A percentile compares a stretch with the other conserved stretches of the same genome.
phyloP scores from a whole-genome alignment of 2,329 filamentous ascomycete species.

The Monosporascus cannonballus region DNA sequence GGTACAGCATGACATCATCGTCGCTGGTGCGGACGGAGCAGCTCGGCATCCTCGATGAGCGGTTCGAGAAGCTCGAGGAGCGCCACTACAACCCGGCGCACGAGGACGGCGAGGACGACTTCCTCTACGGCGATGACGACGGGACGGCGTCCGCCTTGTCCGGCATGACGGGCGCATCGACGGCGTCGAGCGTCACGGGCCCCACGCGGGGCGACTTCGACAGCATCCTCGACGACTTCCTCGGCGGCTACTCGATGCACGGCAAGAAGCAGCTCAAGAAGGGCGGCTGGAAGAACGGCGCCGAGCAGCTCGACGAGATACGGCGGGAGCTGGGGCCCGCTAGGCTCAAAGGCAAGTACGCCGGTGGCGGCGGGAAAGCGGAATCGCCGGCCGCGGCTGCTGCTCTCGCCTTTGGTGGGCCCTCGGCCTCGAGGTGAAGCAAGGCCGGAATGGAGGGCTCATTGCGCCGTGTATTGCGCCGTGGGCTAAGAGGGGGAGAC shows the following conservation, averaged over 20 bases:
- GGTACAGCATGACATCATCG: constrained; percentile 88
- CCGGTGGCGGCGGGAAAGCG: constrained; percentile 5
- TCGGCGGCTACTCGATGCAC: constrained; percentile 65
- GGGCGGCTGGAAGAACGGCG: constrained; percentile 70
- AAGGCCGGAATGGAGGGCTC: too few species aligned
- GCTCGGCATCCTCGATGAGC: constrained; percentile 74
- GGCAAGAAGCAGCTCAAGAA: constrained; percentile 75
- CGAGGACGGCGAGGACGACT: constrained; percentile 43
- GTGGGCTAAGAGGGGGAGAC: too few species aligned
- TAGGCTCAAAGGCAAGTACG: constrained; percentile 39
- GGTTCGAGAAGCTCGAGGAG: constrained; percentile 89
- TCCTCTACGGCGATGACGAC: constrained; percentile 32
- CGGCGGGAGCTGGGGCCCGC: constrained; percentile 73
- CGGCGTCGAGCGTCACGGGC: constrained; percentile 61
- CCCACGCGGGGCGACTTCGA: constrained; percentile 76
- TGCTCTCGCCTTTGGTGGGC: too few species aligned
- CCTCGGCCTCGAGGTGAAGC: too few species aligned
- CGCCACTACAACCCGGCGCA: constrained; percentile 49
- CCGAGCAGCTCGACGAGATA: constrained; percentile 89
- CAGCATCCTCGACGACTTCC: constrained; percentile 86
- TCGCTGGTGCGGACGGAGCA: constrained; percentile 84
- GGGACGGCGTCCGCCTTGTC: constrained; percentile 37
- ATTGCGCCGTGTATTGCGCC: too few species aligned
- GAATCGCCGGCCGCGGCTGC: too few species aligned
- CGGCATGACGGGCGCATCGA: constrained; percentile 51